Percentiles rank a stretch among this genome's conserved stretches.
Conservation (phyloP, 345 rosid genomes). For the Trapa bicornis region DNA sequence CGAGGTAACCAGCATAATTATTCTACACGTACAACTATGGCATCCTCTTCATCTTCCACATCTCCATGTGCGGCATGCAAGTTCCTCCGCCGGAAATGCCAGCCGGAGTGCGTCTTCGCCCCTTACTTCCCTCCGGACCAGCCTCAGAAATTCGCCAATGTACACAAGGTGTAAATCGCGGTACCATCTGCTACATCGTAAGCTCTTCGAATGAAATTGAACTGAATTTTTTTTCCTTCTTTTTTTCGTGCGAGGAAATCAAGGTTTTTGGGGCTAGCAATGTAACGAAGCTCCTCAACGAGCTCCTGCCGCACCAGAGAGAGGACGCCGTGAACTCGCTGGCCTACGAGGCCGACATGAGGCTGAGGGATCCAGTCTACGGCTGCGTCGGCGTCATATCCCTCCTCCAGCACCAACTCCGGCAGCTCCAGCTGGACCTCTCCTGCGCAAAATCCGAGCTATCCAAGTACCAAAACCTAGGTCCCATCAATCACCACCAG, state of each 20-base stretch:
- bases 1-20: not conserved
- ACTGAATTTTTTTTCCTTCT: not conserved
- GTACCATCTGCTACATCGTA: not conserved
- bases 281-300: constrained; percentile 21
- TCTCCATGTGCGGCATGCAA: constrained; percentile 23
- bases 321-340: constrained; percentile 21
- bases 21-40: constrained; percentile 4
- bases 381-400: constrained; percentile 23
- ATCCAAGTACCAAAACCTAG: constrained; percentile 17
- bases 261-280: constrained; percentile 20
- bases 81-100: constrained; percentile 21
- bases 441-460: constrained; percentile 21
- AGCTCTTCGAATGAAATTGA: too few species aligned
- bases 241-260: not conserved
- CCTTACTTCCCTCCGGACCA: constrained; percentile 23
- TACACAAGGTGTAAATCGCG: constrained; percentile 11
- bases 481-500: constrained; percentile 45
- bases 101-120: constrained; percentile 22
- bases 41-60: constrained; percentile 15
- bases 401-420: constrained; percentile 21
- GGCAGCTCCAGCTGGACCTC: constrained; percentile 21
- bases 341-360: constrained; percentile 21
- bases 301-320: constrained; percentile 20
- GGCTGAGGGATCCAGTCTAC: constrained; percentile 18
- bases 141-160: constrained; percentile 19